Evolutionary conservation across 306 rosid species (phyloP).

Genomic region (Medicago ruthenica): DNA sequence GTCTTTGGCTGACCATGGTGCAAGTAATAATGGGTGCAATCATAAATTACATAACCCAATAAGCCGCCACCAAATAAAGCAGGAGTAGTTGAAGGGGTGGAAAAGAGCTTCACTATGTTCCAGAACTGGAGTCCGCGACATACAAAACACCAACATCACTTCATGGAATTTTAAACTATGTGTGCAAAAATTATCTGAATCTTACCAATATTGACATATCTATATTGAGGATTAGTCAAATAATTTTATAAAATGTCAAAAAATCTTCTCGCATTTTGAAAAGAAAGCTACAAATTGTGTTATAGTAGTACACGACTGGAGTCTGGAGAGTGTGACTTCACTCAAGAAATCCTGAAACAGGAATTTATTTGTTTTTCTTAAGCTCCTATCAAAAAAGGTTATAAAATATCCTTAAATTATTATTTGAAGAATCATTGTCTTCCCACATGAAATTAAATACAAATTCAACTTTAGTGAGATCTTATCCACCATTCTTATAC

Average conservation of each 20-base stretch:
- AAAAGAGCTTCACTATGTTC: slow-evolving; percentile 68
- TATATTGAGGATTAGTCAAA: slow-evolving; percentile 19
- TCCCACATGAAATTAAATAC: slow-evolving; percentile 21
- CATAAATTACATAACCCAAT: slow-evolving; percentile 93
- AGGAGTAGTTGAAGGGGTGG: slow-evolving; percentile 76
- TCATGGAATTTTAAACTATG: slow-evolving; percentile 39
- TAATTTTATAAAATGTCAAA: slow-evolving; percentile 29
- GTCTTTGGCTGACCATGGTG: slow-evolving; percentile 90
- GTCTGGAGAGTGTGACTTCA: slow-evolving; percentile 28
- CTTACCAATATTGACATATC: slow-evolving; percentile 29
- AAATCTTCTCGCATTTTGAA: slow-evolving; percentile 10
- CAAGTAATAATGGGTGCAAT: slow-evolving; percentile 88
- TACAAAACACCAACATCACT: slow-evolving; percentile 40
- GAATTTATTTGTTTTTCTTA: slow-evolving; percentile 8
- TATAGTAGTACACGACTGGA: neutral
- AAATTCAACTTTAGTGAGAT: neutral
- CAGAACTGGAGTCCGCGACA: slow-evolving; percentile 67
- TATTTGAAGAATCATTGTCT: slow-evolving; percentile 13
- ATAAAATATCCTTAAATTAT: slow-evolving; percentile 16
- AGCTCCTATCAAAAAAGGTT: slow-evolving; percentile 14
- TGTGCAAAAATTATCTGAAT: slow-evolving; percentile 2
- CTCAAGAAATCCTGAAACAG: slow-evolving; percentile 16
- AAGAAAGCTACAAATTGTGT: slow-evolving; percentile 25
- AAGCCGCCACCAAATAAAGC: slow-evolving; percentile 91
- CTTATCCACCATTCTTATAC: slow-evolving; percentile 11